Conservation (phyloP, 2,329 filamentous ascomycete genomes). For the Ophiostoma tasmaniense region DNA sequence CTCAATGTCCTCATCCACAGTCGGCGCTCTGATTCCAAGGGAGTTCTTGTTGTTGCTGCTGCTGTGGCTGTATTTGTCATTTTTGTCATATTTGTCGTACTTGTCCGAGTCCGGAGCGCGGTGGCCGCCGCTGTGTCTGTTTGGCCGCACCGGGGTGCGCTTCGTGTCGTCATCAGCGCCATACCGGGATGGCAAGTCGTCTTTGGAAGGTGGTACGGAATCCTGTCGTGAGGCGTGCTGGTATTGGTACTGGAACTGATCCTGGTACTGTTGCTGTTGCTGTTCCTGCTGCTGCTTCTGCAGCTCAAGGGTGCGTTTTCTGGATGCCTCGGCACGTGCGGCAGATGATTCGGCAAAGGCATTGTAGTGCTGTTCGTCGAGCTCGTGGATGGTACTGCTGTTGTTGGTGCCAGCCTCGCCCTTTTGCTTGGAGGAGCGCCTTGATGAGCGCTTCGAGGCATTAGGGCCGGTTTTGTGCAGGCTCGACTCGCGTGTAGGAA, state of each 20-base stretch:
- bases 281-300: conserved; percentile 8
- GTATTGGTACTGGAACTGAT: not conserved
- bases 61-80: not conserved
- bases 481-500: conserved; percentile 62
- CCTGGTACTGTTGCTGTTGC: not conserved
- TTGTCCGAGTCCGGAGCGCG: not conserved
- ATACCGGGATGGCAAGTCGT: not conserved
- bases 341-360: not conserved
- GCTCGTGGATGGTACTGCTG: conserved; percentile 32
- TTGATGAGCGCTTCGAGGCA: conserved; percentile 43
- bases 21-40: not conserved
- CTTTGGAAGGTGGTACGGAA: not conserved
- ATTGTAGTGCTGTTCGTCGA: conserved; percentile 19
- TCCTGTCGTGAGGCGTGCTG: not conserved
- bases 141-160: not conserved
- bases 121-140: not conserved
- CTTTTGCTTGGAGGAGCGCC: conserved; percentile 41
- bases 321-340: not conserved
- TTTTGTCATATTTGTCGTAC: not conserved
- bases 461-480: conserved; percentile 48
- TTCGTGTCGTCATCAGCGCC: not conserved
- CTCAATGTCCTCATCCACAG: conserved; percentile 36
- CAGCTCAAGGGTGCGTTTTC: conserved; percentile 3
- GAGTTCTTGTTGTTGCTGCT: not conserved
- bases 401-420: conserved; percentile 33